Conservation (phyloP, 164 flowering plant genomes). For the Stephania cephalantha region DNA sequence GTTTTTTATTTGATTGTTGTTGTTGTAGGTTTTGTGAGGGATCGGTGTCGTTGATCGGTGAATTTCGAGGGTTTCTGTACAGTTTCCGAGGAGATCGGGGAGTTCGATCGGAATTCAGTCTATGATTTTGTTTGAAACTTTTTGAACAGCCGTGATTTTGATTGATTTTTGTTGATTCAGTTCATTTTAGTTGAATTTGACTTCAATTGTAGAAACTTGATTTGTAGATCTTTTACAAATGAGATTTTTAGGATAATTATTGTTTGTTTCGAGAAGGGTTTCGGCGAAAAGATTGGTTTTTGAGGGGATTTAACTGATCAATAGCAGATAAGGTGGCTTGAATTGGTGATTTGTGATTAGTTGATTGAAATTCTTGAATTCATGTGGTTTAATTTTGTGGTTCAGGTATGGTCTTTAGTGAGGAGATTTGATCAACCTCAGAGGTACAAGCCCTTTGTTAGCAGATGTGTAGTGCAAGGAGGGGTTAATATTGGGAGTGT, state of each 20-base stretch:
- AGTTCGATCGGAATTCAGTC: neutral
- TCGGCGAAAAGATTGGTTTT: neutral
- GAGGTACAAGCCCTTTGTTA: conserved; percentile 76
- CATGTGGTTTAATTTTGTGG: conserved; percentile 8
- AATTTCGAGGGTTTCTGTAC: neutral
- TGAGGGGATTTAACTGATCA: neutral
- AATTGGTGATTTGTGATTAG: neutral
- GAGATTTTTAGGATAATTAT: neutral
- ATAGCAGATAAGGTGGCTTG: neutral
- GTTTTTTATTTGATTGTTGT: neutral
- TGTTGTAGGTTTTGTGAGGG: neutral
- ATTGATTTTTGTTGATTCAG: neutral
- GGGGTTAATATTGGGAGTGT: conserved; percentile 73
- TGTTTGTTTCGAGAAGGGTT: neutral
- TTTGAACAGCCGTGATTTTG: neutral
- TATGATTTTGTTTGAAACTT: neutral
- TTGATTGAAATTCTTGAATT: neutral
- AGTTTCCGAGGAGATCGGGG: neutral
- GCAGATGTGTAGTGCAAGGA: conserved; percentile 68
- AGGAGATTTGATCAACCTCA: conserved; percentile 91
- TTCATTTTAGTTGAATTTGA: neutral
- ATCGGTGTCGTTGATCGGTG: neutral
- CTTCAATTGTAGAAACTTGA: neutral
- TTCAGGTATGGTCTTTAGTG: conserved; percentile 80
- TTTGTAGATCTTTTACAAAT: neutral